Base-by-base conservation (phyloP, 306 rosid genomes). In the Lathyrus oleraceus region DNA sequence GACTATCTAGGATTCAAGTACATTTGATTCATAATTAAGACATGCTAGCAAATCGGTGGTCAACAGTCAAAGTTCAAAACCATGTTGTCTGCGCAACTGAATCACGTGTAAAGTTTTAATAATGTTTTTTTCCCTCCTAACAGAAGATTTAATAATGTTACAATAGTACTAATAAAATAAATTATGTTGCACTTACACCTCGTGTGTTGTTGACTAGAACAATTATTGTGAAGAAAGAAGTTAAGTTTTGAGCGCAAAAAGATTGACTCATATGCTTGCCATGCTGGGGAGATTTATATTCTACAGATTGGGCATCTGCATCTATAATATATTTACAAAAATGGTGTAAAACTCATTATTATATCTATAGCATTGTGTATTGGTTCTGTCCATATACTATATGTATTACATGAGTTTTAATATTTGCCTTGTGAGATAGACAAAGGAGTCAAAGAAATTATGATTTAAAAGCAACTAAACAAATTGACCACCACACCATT, bases 41-140 rank as follows among this genome's bases (percentile, higher is more conserved):
- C n/a, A 60, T 6, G 35, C 0, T 30, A 60, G n/a, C 44, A 61
- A 19, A 61, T 61, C 12, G 17, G 25, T 16, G 9, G 28, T 17
- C 67, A 17, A 42, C 12, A 14, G 58, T 70, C 58, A 10, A 16
- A 21, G 25, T 56, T 25, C 53, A 70, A 57, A 57, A 70, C 8
- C 54, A 40, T 56, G 64, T 8, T 65, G 38, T 27, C 63, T 62
- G 71, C 71, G 25, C 36, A 16, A 73, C 15, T 52, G 65, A 2
- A 35, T 38, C 71, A 64, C 45, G 65, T 64, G 71, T 23, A 63
- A 39, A 51, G 13, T 8, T 27, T 57, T 57, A 51, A 20, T 42
- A 4, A 42, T 42, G 5, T 35, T 35, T 7, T 35, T 32, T 32
- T 35, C 7, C 7, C 8, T 32, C 6, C 10, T 35, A 35, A 35